Base-by-base conservation (phyloP, 177 flowering plant genomes). In the Vitis hybrid region DNA sequence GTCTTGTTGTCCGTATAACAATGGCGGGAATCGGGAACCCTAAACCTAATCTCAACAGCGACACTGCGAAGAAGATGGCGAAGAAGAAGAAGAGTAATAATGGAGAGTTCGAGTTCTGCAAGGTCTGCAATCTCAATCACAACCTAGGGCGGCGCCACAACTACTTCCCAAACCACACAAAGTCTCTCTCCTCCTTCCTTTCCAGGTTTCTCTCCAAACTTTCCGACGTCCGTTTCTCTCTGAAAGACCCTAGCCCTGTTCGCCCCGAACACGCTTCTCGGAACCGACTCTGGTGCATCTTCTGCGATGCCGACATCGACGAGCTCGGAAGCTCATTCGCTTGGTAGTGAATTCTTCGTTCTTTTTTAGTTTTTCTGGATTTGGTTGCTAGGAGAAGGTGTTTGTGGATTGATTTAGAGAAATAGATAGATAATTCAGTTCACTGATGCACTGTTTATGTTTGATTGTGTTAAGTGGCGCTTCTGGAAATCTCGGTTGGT, bases 251-350 rank as follows among this genome's bases (percentile, higher is more conserved):
- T 68, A 75, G 59, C 68, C 58, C 62, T 45, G 82, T 87, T 59
- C 84, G 76, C 20, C 82, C 83, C 3, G 86, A 88, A 10, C 83
- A 76, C 77, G 85, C 89, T 65, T 72, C 82, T 31, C 79, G 70
- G 10, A 86, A 81, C 50, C 88, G 88, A 18, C 16, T 93, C 54
- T 94, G 99, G 99, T 93, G 99, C 71, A 82, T 88, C 73, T 91
- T 92, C 79, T 94, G 98, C 74, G 93, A 88, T 34, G 31, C 20
- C 59, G 88, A 85, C 52, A 62, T 93, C 59, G 73, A 73, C 34
- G 94, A 94, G 78, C 74, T 77, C 29, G 81, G 68, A 5, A 84
- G 88, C 78, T 64, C 67, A 51, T 86, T 91, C 55, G 82, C 92
- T 26, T 89, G 97, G 98, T 94, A 81, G 55, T 54, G 13, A 13